Conservation (phyloP, 768 basidiomycete genomes). For the Leccinum fibrillosum region DNA sequence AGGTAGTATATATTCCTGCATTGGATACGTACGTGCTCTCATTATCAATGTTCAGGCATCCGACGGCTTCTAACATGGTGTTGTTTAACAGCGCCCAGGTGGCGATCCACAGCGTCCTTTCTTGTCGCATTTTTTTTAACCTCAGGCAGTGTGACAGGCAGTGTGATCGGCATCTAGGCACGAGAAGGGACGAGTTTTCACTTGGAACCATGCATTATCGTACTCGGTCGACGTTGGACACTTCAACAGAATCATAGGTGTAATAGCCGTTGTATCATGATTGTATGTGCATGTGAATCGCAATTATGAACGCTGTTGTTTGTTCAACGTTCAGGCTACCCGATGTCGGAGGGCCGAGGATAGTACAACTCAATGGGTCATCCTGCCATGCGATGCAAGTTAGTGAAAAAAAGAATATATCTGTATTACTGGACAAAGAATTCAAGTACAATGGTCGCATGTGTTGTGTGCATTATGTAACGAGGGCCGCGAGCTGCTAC, state of each 20-base stretch:
- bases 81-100: constrained; percentile 24
- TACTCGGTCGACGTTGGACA: background rate
- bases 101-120: constrained; percentile 25
- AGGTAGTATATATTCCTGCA: constrained; percentile 15
- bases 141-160: constrained; percentile 19
- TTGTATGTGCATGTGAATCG: no score
- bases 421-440: background rate
- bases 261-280: no score
- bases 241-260: background rate
- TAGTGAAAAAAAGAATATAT: background rate
- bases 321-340: no score
- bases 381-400: no score
- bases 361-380: no score
- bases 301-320: no score
- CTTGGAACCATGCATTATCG: constrained; percentile 9
- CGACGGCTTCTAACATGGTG: background rate
- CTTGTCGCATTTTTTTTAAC: constrained; percentile 1
- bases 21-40: constrained; percentile 21
- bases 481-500: constrained; percentile 9
- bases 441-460: constrained; percentile 1
- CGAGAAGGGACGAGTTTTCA: background rate
- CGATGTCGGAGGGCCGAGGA: no score
- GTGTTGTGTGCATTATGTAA: background rate
- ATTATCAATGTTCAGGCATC: background rate
- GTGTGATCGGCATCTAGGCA: constrained; percentile 4